Conservation (phyloP, 306 rosid genomes). For the Prunus mongolica region DNA sequence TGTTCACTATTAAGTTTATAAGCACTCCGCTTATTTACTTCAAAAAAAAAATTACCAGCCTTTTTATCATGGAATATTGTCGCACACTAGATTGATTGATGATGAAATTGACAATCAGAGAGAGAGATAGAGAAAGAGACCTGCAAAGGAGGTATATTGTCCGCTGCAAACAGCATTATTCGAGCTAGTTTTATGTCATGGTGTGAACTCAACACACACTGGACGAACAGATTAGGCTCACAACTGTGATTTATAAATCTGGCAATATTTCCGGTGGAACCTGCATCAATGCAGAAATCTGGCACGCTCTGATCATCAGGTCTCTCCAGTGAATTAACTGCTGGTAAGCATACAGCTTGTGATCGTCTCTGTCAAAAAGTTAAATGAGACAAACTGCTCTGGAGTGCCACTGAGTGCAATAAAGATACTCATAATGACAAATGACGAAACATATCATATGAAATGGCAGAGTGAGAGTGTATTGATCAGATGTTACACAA, state of each 20-base stretch:
- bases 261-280: constrained; percentile 76
- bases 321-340: constrained; percentile 40
- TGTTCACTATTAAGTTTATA: background rate
- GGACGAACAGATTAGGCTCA: constrained; percentile 93
- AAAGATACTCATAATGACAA: background rate
- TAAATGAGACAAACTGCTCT: background rate
- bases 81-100: background rate
- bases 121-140: constrained; percentile 26
- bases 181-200: constrained; percentile 76
- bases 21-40: background rate
- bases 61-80: background rate
- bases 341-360: constrained; percentile 35
- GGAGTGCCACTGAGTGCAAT: background rate
- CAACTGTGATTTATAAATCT: constrained; percentile 94
- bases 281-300: constrained; percentile 91
- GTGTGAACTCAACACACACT: constrained; percentile 89
- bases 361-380: constrained; percentile 62
- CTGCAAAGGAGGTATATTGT: constrained; percentile 96
- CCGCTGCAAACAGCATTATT: constrained; percentile 89
- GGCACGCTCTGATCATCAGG: constrained; percentile 56
- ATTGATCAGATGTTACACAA: background rate
- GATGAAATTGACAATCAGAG: background rate
- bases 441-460: background rate
- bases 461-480: background rate
- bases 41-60: background rate